These are phyloP conservation scores for Extremus antarcticus DNA, from an alignment of 495 filamentous ascomycete genomes.

Conservation along the genomic window DNA sequence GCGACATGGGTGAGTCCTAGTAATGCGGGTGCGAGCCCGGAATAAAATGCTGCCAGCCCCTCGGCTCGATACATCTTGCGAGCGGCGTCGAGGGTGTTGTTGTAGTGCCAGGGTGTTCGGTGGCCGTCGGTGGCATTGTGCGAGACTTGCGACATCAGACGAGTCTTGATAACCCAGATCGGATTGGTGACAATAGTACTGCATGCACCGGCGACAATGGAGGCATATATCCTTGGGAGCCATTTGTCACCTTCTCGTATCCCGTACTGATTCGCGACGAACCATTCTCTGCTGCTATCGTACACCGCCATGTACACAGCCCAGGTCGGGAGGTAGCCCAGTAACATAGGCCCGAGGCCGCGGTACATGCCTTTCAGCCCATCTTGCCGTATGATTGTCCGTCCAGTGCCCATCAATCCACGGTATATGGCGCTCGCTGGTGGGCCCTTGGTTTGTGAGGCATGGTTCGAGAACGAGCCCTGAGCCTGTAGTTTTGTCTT, in stretches of 20 bases:
- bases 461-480: constrained; percentile 53
- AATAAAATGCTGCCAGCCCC: constrained; percentile 86
- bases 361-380: constrained; percentile 86
- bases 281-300: constrained; percentile 68
- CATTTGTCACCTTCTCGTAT: constrained; percentile 43
- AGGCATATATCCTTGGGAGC: constrained; percentile 58
- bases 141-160: constrained; percentile 80
- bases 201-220: constrained; percentile 79
- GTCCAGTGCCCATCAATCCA: constrained; percentile 77
- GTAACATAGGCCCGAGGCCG: constrained; percentile 82
- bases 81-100: constrained; percentile 73
- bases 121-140: constrained; percentile 40
- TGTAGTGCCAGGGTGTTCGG: constrained; percentile 79
- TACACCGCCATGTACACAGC: constrained; percentile 96
- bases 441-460: constrained; percentile 32
- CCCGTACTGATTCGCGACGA: constrained; percentile 33
- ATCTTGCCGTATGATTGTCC: constrained; percentile 74
- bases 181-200: constrained; percentile 96
- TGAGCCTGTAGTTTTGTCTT: constrained; percentile 98
- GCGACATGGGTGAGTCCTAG: constrained; percentile 91
- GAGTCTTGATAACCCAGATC: constrained; percentile 99
- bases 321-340: constrained; percentile 96
- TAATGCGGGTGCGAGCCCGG: constrained; percentile 82
- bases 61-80: constrained; percentile 90
- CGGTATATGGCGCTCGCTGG: constrained; percentile 53